phyloP scores from a whole-genome alignment of 805 yeast genomes.

The Metschnikowia chrysomelidarum region DNA sequence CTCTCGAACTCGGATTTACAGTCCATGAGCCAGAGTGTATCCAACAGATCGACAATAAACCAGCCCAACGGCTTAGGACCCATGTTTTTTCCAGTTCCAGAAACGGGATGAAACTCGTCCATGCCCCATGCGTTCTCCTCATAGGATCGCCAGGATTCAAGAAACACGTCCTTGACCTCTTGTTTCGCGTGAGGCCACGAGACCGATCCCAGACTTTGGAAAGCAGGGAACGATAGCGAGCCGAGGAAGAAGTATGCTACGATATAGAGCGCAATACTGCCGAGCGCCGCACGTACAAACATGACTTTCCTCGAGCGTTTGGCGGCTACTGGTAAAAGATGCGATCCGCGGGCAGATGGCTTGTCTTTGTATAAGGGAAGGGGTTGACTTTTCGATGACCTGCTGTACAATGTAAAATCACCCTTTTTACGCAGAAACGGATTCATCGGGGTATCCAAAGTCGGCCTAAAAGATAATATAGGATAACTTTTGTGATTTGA shows the following conservation, averaged over 20 bases:
- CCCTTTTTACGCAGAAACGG: conserved; percentile 14
- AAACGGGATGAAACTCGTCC: conserved; percentile 73
- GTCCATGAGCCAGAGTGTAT: conserved; percentile 78
- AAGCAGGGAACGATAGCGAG: conserved; percentile 3
- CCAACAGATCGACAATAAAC: conserved; percentile 87
- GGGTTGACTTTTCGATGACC: conserved; percentile 12
- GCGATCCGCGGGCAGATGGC: conserved; percentile 12
- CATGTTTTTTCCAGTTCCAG: conserved; percentile 65
- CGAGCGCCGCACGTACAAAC: conserved; percentile 17
- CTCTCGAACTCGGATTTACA: conserved; percentile 56
- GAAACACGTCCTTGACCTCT: conserved; percentile 65
- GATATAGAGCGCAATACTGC: conserved; percentile 13
- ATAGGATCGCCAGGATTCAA: conserved; percentile 77
- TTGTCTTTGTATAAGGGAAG: conserved; percentile 21
- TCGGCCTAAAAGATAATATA: too few relatives aligned
- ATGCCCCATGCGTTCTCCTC: conserved; percentile 78
- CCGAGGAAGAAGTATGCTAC: conserved; percentile 10
- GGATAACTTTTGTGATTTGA: too few relatives aligned
- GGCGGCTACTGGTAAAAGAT: conserved; percentile 10
- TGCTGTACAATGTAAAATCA: conserved; percentile 11
- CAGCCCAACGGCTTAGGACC: conserved; percentile 84
- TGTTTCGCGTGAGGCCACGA: conserved; percentile 50
- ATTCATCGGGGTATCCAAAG: too few relatives aligned
- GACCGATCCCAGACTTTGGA: neutral
- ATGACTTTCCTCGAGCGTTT: conserved; percentile 11